Evolutionary conservation across 2,329 filamentous ascomycete species (phyloP).

Genomic region (Fusarium buharicum): DNA sequence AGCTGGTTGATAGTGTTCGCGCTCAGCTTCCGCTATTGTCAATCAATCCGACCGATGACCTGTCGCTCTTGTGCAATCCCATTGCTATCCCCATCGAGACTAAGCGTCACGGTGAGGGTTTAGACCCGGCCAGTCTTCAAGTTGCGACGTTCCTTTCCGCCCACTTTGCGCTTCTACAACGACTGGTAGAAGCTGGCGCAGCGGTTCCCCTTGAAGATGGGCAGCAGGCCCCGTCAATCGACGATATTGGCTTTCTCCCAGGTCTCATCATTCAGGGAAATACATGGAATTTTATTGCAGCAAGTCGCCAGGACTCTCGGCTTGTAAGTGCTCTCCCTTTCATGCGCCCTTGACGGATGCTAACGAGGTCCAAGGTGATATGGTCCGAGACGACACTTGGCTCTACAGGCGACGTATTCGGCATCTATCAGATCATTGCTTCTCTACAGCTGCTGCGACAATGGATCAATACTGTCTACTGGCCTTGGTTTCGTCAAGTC

Average conservation of each 20-base stretch:
- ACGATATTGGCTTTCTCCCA: conserved; percentile 6
- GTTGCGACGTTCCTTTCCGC: conserved; percentile 7
- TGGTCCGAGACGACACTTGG: conserved; percentile 2
- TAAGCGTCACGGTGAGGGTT: conserved; percentile 10
- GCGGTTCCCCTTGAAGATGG: not conserved
- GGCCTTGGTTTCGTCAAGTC: not conserved
- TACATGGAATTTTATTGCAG: conserved; percentile 2
- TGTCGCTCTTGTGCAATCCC: not conserved
- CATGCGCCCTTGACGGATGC: not conserved
- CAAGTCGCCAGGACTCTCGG: conserved; percentile 6
- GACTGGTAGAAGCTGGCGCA: not conserved
- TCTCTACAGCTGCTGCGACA: conserved; percentile 6
- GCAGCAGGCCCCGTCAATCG: not conserved
- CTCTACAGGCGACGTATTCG: conserved; percentile 2
- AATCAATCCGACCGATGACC: conserved; percentile 2
- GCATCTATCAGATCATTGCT: conserved; percentile 6
- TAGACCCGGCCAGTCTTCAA: conserved; percentile 3
- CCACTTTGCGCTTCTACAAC: not conserved
- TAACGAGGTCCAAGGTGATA: not conserved
- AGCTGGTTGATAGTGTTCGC: not conserved
- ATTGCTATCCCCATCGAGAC: conserved; percentile 26
- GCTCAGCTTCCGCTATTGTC: not conserved
- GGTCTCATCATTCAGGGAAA: conserved; percentile 21
- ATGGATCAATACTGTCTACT: not conserved
- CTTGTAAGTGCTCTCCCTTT: not conserved